Evolutionary conservation across 2,329 filamentous ascomycete species (phyloP), one percentile per base, ranked within the genome.

Genomic region (Penicillium sp.): DNA sequence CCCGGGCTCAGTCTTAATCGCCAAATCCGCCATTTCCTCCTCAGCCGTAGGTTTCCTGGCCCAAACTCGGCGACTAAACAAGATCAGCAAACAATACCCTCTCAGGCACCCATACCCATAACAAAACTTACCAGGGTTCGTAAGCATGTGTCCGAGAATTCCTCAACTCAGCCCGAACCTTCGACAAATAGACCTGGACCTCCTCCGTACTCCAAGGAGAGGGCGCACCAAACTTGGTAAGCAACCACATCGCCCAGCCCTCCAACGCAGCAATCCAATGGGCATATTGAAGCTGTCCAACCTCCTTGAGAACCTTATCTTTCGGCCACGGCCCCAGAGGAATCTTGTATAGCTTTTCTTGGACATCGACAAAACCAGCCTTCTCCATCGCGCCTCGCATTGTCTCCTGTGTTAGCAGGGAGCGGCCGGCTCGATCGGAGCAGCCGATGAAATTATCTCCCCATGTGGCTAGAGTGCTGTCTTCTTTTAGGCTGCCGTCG

Each of bases 231-330:
- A 53, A 63, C 18, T 65, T 60, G 5, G 63, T 69, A 24, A 70
- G 59, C 35, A 69, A 53, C 56, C 63, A 69, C 64, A 70, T 65
- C 1, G 67, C 67, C 61, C 62, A 69, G 1, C 67, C 67, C 38
- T 70, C 67, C 11, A 70, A 40, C 9, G 62, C 67, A 34, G 66
- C 46, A 14, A 59, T 62, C 67, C 67, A 69, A 14, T 70, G 67
- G 5, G 54, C 52, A 31, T 56, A 58, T 22, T 64, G 57, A 18
- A 65, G 77, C n/a, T 61, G 58, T 1, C 81, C 82, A 1, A 83
- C 64, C 48, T 70, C 61, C 50, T 72, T 70, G 35, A 71, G 55
- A 8, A 57, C 34, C 13, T 59, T 55, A 39, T 72, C 67, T 42
- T 60, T 69, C 1, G 66, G 61, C 71, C 71, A 73, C 8, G 63